Base-by-base conservation (phyloP, 2,329 filamentous ascomycete genomes). In the Fusarium metavorans region DNA sequence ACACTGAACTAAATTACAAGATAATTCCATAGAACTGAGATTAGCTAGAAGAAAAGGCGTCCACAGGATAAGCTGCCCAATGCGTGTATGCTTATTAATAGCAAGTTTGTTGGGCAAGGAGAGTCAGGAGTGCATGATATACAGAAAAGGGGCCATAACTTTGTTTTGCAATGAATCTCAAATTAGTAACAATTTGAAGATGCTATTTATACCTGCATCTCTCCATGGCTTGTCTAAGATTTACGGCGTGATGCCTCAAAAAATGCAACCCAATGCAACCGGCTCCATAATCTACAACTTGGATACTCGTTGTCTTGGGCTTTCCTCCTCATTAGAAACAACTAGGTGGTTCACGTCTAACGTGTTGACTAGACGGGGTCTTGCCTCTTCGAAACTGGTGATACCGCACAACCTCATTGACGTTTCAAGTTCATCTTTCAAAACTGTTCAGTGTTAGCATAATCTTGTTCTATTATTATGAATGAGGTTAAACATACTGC, bases 401-500 rank as follows among this genome's bases (percentile, higher is more conserved):
- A 78, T 72, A 11, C 78, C 78, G 1, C 72, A 74, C 5, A 80
- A 71, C 18, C 78, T 69, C 76, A 79, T 79, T 0, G 76, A 76
- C 1, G 67, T 78, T 58, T 79, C 77, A 2, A 79, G 64, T 41
- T 80, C 76, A 39, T 79, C 77, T 52, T 78, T 76, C 11, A 79
- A 62, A 39, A 77, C 76, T 77, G 2, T 16, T 8, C 6, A 6
- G 13, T 3, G 25, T 70, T 39, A 67, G 64, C 9, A 35, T 39
- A 16, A 10, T n/a, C 5, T 13, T 2, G 27, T 13, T 56, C 6
- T 4, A 10, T 30, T 4, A 14, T 25, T 30, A 2, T 23, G 6
- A 37, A 9, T 3, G 6, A 16, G n/a, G 18, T 20, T 41, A 18
- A 14, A 84, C 87, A 82, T 83, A 89, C 88, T 88, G 69, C 87